These are phyloP conservation scores for Epichloe gansuensis DNA, from an alignment of 2,329 filamentous ascomycete genomes.

Conservation along the genomic window DNA sequence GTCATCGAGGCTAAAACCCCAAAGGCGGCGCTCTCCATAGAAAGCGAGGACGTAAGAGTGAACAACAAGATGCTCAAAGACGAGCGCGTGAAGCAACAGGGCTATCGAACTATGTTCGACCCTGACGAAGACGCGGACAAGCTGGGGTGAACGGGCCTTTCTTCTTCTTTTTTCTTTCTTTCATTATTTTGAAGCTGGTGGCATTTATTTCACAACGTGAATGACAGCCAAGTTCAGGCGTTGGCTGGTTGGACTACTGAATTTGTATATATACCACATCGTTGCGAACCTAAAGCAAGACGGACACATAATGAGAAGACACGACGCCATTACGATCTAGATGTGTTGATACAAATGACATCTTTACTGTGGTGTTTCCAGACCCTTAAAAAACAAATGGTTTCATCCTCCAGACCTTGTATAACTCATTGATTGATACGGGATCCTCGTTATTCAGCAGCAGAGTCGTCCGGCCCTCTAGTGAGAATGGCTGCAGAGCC, in stretches of 20 bases:
- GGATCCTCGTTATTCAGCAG: constrained; percentile 20
- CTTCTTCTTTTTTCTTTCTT: neutral
- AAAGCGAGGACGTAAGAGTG: constrained; percentile 79
- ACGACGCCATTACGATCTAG: neutral
- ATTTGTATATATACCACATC: constrained; percentile 12
- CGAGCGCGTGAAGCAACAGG: constrained; percentile 54
- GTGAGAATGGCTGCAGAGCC: constrained; percentile 65
- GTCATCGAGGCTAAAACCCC: constrained; percentile 80
- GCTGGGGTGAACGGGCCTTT: constrained; percentile 44
- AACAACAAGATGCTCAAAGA: constrained; percentile 90
- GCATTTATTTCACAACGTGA: neutral
- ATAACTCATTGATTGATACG: constrained; percentile 1
- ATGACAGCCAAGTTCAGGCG: constrained; percentile 14
- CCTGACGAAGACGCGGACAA: constrained; percentile 62
- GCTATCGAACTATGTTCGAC: constrained; percentile 58
- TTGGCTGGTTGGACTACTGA: constrained; percentile 16
- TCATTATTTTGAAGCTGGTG: neutral
- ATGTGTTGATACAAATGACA: constrained; percentile 26
- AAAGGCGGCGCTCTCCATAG: constrained; percentile 70
- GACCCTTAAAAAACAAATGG: constrained; percentile 1
- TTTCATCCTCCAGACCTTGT: neutral
- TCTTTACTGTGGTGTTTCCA: constrained; percentile 13
- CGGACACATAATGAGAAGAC: constrained; percentile 1
- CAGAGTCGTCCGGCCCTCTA: constrained; percentile 34
- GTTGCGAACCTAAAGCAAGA: neutral